Percentiles rank a stretch among this genome's conserved stretches.
phyloP scores from a whole-genome alignment of 139 green algal genomes.

The Picochlorum sp. region DNA sequence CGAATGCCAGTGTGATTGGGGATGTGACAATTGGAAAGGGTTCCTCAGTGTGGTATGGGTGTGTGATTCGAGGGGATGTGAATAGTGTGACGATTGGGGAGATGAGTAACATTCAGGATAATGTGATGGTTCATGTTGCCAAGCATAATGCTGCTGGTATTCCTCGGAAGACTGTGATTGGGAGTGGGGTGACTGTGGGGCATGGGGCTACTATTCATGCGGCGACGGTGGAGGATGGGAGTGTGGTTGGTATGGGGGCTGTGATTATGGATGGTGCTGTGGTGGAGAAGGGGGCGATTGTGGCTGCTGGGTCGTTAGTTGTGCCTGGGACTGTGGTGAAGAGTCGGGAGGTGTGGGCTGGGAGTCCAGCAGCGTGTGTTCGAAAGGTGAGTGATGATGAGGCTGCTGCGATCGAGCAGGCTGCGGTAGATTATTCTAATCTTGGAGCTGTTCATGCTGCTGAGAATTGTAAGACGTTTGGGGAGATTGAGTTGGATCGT shows the following conservation, averaged over 20 bases:
- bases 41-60: conserved; percentile 84
- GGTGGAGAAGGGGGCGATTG: conserved; percentile 65
- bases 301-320: conserved; percentile 77
- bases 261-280: conserved; percentile 76
- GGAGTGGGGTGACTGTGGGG: conserved; percentile 57
- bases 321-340: conserved; percentile 58
- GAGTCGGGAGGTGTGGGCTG: conserved; percentile 85
- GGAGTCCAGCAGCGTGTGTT: conserved; percentile 79
- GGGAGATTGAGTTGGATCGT: conserved; percentile 43
- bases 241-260: conserved; percentile 86
- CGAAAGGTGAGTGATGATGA: conserved; percentile 64
- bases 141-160: conserved; percentile 47
- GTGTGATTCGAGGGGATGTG: conserved; percentile 84
- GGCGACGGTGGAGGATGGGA: conserved; percentile 47
- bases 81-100: conserved; percentile 76
- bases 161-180: conserved; percentile 60
- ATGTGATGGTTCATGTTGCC: conserved; percentile 80
- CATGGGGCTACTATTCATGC: conserved; percentile 77
- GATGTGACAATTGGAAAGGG: conserved; percentile 75
- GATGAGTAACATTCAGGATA: conserved; percentile 86
- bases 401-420: conserved; percentile 61
- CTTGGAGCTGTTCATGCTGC: conserved; percentile 55
- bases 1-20: conserved; percentile 82
- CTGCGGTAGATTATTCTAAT: conserved; percentile 66
- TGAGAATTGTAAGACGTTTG: conserved; percentile 51